phyloP scores from a whole-genome alignment of 176 grass and related monocot genomes.

The Musa acuminata region DNA sequence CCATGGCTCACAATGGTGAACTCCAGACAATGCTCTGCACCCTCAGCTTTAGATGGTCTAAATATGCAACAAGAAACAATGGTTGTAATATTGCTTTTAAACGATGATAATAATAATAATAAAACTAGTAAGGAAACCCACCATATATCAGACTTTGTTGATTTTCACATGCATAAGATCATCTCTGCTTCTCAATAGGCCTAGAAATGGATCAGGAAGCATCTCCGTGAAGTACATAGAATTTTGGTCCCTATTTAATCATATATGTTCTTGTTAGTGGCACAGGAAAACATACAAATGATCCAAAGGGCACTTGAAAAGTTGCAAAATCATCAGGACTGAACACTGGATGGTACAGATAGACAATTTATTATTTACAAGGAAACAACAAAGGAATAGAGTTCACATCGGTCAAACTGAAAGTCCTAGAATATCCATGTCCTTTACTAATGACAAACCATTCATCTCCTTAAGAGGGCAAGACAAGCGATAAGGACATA shows the following conservation, averaged over 20 bases:
- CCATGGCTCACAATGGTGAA: conserved; percentile 96
- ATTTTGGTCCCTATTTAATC: conserved; percentile 57
- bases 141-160: conserved; percentile 97
- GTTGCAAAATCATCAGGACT: neutral
- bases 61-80: conserved; percentile 5
- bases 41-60: conserved; percentile 53
- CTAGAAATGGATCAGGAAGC: conserved; percentile 86
- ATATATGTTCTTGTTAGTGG: neutral
- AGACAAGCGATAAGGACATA: too few relatives aligned
- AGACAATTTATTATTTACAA: neutral
- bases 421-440: too few relatives aligned
- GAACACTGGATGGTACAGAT: neutral
- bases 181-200: conserved; percentile 81
- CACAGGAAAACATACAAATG: neutral
- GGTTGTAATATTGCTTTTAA: neutral
- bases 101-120: neutral
- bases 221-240: conserved; percentile 87
- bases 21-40: conserved; percentile 75
- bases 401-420: too few relatives aligned
- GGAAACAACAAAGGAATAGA: neutral
- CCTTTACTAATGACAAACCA: too few relatives aligned
- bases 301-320: neutral
- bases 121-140: conserved; percentile 14
- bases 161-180: conserved; percentile 92
- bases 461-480: too few relatives aligned